Conservation (phyloP, 2,329 filamentous ascomycete species). For the Dryadomyces quercus-mongolicae region DNA sequence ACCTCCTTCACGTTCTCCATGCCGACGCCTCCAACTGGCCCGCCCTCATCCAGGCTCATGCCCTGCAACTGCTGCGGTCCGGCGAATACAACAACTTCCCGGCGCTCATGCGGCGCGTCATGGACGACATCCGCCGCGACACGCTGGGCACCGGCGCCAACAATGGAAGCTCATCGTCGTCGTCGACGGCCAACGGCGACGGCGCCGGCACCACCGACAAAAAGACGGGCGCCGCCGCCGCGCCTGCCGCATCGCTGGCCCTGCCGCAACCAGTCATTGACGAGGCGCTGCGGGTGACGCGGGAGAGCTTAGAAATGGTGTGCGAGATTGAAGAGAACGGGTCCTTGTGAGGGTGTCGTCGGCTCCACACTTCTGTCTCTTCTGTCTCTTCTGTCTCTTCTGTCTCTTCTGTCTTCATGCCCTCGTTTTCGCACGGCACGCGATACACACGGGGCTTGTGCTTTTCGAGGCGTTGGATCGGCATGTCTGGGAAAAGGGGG, state of each 20-base stretch:
- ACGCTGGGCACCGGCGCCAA: slow-evolving; percentile 15
- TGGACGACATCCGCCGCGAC: slow-evolving; percentile 48
- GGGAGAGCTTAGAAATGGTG: slow-evolving; percentile 40
- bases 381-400: no score
- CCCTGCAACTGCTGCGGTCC: slow-evolving; percentile 45
- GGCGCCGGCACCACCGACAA: no score
- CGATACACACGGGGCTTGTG: no score
- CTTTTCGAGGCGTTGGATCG: no score
- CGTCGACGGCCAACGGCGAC: neutral
- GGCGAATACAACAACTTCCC: slow-evolving; percentile 49
- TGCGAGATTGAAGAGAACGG: slow-evolving; percentile 14
- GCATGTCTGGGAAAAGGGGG: no score
- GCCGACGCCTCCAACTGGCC: slow-evolving; percentile 51
- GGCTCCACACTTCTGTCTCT: no score
- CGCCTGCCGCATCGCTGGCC: slow-evolving; percentile 29
- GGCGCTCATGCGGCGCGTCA: slow-evolving; percentile 44
- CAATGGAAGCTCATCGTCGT: neutral
- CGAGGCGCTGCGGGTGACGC: slow-evolving; percentile 47
- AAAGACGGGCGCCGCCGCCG: slow-evolving; percentile 5
- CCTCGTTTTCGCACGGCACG: no score
- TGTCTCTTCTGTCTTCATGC: no score
- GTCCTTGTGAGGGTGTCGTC: slow-evolving; percentile 1
- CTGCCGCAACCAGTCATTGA: slow-evolving; percentile 48
- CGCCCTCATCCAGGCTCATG: slow-evolving; percentile 45
- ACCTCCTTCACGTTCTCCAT: slow-evolving; percentile 49